Percentiles rank a stretch among this genome's conserved stretches.
Evolutionary conservation across 192 early-diverging fungal species (phyloP).

Genomic region (Coemansia sp.): DNA sequence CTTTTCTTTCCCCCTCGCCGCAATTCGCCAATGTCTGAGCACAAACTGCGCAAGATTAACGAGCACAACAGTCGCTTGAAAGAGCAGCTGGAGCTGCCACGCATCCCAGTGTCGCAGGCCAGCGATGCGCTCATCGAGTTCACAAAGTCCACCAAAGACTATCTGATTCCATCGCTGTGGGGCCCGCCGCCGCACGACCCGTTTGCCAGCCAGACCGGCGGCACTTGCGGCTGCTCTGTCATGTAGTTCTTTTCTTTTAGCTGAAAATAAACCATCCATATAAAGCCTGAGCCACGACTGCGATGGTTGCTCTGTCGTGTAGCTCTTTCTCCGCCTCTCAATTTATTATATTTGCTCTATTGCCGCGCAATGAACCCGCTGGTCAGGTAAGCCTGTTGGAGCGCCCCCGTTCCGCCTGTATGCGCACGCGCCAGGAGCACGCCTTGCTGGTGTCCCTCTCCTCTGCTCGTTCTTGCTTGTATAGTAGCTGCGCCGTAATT

Average conservation of each 20-base stretch:
- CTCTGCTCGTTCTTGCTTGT: neutral
- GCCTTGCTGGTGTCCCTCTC: neutral
- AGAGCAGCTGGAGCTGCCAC: slow-evolving; percentile 76
- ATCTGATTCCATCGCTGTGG: slow-evolving; percentile 62
- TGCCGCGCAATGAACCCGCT: slow-evolving; percentile 21
- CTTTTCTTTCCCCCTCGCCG: neutral
- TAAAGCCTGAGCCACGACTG: neutral
- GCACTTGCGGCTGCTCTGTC: slow-evolving; percentile 54
- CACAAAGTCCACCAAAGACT: slow-evolving; percentile 62
- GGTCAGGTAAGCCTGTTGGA: slow-evolving; percentile 17
- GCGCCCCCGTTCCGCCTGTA: neutral
- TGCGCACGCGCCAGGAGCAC: neutral
- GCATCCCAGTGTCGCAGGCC: slow-evolving; percentile 75
- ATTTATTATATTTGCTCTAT: neutral
- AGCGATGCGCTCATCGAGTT: slow-evolving; percentile 61
- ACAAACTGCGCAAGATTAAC: slow-evolving; percentile 68
- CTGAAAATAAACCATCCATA: neutral
- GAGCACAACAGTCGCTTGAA: slow-evolving; percentile 73
- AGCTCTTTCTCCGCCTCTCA: neutral
- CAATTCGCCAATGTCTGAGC: slow-evolving; percentile 47
- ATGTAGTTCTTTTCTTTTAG: slow-evolving; percentile 30
- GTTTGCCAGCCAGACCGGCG: slow-evolving; percentile 59
- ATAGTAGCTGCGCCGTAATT: neutral
- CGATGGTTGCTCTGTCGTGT: neutral
- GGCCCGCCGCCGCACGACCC: slow-evolving; percentile 63